A percentile compares a stretch with the other conserved stretches of the same genome.
Evolutionary conservation across 768 basidiomycete genomes (phyloP).

Genomic region (Termitomyces sp.): DNA sequence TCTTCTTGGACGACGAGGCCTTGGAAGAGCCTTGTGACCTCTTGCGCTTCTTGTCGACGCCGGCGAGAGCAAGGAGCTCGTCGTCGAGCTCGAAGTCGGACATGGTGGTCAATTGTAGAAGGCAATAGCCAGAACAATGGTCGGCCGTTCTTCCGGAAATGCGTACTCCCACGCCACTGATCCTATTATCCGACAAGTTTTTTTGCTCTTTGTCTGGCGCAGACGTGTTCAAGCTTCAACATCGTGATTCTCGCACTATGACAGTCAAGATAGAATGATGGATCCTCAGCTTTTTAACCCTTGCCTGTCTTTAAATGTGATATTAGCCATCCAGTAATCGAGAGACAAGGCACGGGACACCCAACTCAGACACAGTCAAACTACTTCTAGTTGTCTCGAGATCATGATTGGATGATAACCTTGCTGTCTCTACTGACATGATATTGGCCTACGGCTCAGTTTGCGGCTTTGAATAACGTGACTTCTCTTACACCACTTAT

Average conservation of each 20-base stretch:
- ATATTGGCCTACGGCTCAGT: neutral
- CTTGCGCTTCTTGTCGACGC: slow-evolving; percentile 64
- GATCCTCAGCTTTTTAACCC: neutral
- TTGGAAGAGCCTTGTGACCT: slow-evolving; percentile 40
- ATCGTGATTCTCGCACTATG: neutral
- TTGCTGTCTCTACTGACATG: neutral
- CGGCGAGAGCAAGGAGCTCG: slow-evolving; percentile 79
- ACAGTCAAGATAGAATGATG: neutral
- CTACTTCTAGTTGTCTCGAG: neutral
- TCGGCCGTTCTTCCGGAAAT: neutral
- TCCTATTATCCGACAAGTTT: neutral
- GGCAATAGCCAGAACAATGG: neutral
- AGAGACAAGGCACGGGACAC: neutral
- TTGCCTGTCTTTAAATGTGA: neutral
- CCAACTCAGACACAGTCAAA: neutral
- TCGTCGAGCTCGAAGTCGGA: slow-evolving; percentile 53
- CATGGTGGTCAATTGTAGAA: slow-evolving; percentile 23
- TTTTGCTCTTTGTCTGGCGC: neutral
- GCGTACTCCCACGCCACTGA: slow-evolving; percentile 6
- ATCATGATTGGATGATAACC: too few species aligned
- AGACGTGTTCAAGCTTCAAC: neutral
- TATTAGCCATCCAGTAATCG: neutral
- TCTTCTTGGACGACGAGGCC: slow-evolving; percentile 51
- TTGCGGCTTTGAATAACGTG: neutral
- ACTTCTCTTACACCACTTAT: neutral